These are phyloP conservation scores for Russula lepida DNA, from an alignment of 768 basidiomycete species.

Conservation along the genomic window DNA sequence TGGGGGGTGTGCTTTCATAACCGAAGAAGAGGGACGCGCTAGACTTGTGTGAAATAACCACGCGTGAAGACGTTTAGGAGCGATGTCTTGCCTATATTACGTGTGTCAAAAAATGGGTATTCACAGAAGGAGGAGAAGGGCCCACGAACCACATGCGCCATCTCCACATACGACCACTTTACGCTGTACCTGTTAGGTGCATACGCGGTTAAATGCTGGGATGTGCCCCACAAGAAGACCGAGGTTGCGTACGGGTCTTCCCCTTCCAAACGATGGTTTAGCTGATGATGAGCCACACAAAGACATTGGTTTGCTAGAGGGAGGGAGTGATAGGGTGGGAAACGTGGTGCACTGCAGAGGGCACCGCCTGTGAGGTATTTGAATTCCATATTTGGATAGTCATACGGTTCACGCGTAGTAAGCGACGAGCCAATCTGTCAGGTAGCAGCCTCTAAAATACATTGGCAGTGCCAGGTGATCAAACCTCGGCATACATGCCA, in stretches of 20 bases:
- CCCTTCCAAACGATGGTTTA: slow-evolving; percentile 11
- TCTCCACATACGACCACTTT: slow-evolving; percentile 92
- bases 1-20: neutral
- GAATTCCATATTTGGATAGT: neutral
- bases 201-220: neutral
- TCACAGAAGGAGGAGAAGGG: neutral
- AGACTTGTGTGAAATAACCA: slow-evolving; percentile 92
- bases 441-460: neutral
- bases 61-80: slow-evolving; percentile 81
- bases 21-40: slow-evolving; percentile 43
- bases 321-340: slow-evolving; percentile 1
- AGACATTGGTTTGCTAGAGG: slow-evolving; percentile 1
- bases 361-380: neutral
- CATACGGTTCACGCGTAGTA: neutral
- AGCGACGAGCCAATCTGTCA: neutral
- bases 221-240: neutral
- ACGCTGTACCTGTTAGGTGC: slow-evolving; percentile 35
- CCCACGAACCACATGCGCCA: slow-evolving; percentile 79
- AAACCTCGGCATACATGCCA: neutral
- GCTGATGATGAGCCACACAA: slow-evolving; percentile 12
- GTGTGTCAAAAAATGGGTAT: slow-evolving; percentile 10
- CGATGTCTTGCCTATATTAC: slow-evolving; percentile 61
- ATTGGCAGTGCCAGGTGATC: neutral
- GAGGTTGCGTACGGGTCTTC: slow-evolving; percentile 5
- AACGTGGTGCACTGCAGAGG: neutral